Base-by-base conservation (phyloP, 768 basidiomycete species). In the Tulasnella sp. region DNA sequence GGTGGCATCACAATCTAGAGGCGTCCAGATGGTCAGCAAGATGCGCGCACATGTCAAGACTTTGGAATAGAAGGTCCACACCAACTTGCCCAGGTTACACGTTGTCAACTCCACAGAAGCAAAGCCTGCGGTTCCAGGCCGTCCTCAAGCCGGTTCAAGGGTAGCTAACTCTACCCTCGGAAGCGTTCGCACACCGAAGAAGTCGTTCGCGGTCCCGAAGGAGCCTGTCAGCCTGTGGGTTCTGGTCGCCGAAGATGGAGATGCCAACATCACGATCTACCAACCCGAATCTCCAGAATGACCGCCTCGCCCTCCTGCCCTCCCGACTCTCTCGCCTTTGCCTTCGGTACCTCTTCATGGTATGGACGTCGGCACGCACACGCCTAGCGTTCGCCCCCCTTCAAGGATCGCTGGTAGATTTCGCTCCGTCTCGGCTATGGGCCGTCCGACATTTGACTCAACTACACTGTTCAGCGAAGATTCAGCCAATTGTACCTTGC, bases 11-110 rank as follows among this genome's bases (percentile, higher is more conserved):
- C 90, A 84, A 82, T 92, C 86, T 78, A 90, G 88, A 78, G 92
- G 92, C 34, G 91, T 93, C 3, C 92, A 94, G 77, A 94, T 95
- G 93, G 91, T 94, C 5, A 90, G 90, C 29, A 93, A 94, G 78
- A 92, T 95, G 90, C 87, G 93, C 44, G 91, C 91, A 42, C 85
- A 90, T 68, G 92, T 94, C 36, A 87, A 84, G 77, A 90, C 89
- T 76, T 80, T 94, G 42, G 91, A 94, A 77, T 91, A 92, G 80
- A 91, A 90, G 80, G 90, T 94, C 62, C 91, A 93, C 77, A 92
- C 91, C 59, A 90, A 90, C 59, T 91, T 94, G 67, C 92, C 92
- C 29, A 86, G 92, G 70, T 78, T 94, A 71, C 89, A 92, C 22
- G 62, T 39, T 16, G 52, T 9, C 16, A 47, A 52, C 37, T 5